Conservation (phyloP, 805 yeast genomes). For the Candida railenensis region DNA sequence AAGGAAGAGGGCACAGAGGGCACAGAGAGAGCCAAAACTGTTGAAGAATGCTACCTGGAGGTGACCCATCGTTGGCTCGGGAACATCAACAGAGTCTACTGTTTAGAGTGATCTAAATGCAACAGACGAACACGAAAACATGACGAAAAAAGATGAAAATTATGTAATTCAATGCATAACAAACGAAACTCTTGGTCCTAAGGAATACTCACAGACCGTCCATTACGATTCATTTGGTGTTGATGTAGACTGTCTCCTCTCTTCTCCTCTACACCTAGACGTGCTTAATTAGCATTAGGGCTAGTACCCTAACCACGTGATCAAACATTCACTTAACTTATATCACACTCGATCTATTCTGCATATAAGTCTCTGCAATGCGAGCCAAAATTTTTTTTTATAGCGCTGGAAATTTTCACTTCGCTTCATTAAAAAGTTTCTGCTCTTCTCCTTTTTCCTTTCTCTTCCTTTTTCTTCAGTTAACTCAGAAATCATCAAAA, state of each 20-base stretch:
- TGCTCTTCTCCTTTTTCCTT: conserved; percentile 2
- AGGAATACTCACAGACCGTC: too few species aligned
- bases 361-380: too few species aligned
- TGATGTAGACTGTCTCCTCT: too few species aligned
- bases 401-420: background rate
- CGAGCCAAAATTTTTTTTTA: background rate
- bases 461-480: background rate
- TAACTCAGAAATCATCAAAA: conserved; percentile 33
- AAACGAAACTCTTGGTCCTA: too few species aligned
- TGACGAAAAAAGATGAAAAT: too few species aligned
- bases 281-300: too few species aligned
- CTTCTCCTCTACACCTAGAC: too few species aligned
- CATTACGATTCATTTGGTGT: too few species aligned
- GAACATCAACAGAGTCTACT: conserved; percentile 30
- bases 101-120: conserved; percentile 25
- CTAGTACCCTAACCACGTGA: background rate
- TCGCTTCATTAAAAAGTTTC: background rate
- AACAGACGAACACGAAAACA: background rate
- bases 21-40: background rate
- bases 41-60: background rate
- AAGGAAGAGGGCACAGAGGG: conserved; percentile 1
- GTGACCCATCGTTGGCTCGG: conserved; percentile 21
- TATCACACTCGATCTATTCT: too few species aligned
- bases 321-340: too few species aligned
- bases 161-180: too few species aligned